Evolutionary conservation across 2,329 filamentous ascomycete species (phyloP), one percentile per base, ranked within the genome.

Genomic region (Curvularia verruculosa): DNA sequence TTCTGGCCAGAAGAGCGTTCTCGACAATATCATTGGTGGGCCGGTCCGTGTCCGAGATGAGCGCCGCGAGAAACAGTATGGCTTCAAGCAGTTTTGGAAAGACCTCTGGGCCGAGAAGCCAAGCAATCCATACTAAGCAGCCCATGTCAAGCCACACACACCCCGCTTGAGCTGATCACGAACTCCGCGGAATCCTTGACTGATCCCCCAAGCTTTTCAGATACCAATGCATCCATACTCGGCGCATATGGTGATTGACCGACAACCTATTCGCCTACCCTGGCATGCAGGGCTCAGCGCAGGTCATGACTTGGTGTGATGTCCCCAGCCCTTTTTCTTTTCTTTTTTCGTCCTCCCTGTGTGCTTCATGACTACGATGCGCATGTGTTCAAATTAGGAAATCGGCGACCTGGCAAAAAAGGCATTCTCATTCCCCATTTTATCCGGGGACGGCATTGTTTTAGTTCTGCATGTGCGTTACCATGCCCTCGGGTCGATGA

Each of bases 61-160:
- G 56, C 84, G 84, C 59, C 83, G 84, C 54, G 86, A 88, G 52
- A 86, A 89, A 66, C 75, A 77, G 53, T 98, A 97, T 78, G 94
- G 95, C 6, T 87, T 97, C 60, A 90, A 85, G 72, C 87, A 98
- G 75, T 90, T 96, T 78, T 97, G 92, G 92, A 85, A 85, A 67
- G 94, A 98, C 77, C 72, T 96, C 10, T 96, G 85, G 68, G 51
- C 47, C 40, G 51, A 54, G 34, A 58, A 58, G 46, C 54, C 56
- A 10, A 58, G 56, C 37, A 49, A 36, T 21, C 24, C 48, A 10
- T 58, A 58, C 43, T 58, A 40, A 34, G 31, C 31, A 15, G 13
- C 31, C 31, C 31, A 15, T n/a, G 15, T 9, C 13, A 34, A 58
- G 40, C 46, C 37, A 52, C 29, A 41, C 50, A 23, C 45, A n/a